Conservation (phyloP, 2,329 filamentous ascomycete genomes). For the Lachnellula subtilissima region DNA sequence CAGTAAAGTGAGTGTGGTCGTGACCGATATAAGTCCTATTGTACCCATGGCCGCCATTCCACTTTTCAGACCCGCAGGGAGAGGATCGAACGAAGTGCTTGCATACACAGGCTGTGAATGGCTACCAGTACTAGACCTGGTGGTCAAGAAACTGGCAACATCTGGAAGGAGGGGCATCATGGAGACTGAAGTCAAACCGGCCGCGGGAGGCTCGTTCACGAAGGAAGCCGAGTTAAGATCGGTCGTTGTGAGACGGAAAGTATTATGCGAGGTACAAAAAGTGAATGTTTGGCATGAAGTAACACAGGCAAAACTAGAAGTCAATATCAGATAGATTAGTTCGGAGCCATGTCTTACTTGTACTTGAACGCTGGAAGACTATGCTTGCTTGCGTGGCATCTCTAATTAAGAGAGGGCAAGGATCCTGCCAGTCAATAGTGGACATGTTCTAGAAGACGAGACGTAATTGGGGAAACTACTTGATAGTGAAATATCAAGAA, state of each 20-base stretch:
- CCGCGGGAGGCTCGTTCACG: neutral
- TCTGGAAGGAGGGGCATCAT: neutral
- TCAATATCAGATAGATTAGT: too few species aligned
- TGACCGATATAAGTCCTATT: slow-evolving; percentile 43
- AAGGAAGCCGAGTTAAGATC: neutral
- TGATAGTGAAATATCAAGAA: neutral
- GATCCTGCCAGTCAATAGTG: too few species aligned
- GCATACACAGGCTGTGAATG: neutral
- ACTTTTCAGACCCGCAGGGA: slow-evolving; percentile 82
- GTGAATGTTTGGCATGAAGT: neutral
- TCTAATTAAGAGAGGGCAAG: neutral
- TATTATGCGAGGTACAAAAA: too few species aligned
- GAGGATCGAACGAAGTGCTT: slow-evolving; percentile 69
- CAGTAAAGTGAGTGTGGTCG: slow-evolving; percentile 40
- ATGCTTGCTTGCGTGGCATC: neutral
- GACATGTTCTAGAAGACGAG: neutral
- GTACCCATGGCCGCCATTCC: slow-evolving; percentile 69
- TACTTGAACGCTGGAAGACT: neutral
- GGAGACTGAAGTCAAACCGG: neutral
- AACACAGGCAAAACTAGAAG: neutral
- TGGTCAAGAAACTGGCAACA: neutral
- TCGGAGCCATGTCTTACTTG: neutral
- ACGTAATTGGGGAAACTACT: neutral
- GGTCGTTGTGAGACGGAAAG: neutral
- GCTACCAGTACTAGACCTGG: neutral